phyloP scores from a whole-genome alignment of 306 rosid species.

The Prunus salicina region DNA sequence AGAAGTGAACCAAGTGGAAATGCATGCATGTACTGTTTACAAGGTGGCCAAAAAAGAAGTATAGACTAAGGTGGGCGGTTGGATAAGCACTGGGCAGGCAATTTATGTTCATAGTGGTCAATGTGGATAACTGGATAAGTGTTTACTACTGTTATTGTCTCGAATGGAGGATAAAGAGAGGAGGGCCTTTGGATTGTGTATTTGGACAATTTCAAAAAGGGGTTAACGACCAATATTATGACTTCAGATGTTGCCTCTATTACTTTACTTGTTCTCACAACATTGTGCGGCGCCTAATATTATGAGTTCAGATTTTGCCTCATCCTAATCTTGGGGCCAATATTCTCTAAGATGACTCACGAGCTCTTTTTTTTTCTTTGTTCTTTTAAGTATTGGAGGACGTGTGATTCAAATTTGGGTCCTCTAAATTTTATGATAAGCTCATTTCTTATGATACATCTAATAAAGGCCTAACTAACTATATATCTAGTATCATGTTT shows the following conservation, averaged over 20 bases:
- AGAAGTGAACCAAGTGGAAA: neutral
- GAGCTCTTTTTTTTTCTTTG: too few relatives aligned
- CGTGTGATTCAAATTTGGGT: too few relatives aligned
- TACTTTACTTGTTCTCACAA: neutral
- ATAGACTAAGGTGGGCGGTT: neutral
- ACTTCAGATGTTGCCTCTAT: too few relatives aligned
- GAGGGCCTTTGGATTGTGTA: neutral
- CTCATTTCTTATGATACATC: too few relatives aligned
- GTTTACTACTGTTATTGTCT: neutral
- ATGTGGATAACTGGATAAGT: neutral
- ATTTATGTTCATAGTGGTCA: neutral
- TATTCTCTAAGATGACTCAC: too few relatives aligned
- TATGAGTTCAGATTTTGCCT: too few relatives aligned
- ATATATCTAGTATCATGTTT: too few relatives aligned
- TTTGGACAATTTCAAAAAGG: constrained; percentile 1
- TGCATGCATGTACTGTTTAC: neutral
- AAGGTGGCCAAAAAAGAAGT: neutral
- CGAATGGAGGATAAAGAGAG: too few relatives aligned
- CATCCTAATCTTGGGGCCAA: too few relatives aligned
- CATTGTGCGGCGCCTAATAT: too few relatives aligned
- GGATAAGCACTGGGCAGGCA: neutral
- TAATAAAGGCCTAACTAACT: too few relatives aligned
- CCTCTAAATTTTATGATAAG: neutral
- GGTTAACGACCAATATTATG: neutral
- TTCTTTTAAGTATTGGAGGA: too few relatives aligned